Conservation (phyloP, 1,284 basidiomycete species). For the Trichosporon asahii region DNA sequence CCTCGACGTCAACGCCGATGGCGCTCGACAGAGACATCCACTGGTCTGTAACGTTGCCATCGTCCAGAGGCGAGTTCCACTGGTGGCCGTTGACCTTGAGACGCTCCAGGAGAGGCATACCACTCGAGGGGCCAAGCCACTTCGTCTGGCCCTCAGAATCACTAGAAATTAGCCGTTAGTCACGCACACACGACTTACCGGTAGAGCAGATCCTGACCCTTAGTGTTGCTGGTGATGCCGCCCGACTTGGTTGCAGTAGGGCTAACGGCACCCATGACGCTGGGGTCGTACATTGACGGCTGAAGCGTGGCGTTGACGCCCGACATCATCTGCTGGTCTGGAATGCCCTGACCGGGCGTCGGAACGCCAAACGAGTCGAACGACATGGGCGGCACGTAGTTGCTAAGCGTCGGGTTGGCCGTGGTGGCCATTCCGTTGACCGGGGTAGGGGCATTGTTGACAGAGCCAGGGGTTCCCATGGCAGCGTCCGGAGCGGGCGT, state of each 20-base stretch:
- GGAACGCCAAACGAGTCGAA: slow-evolving; percentile 24
- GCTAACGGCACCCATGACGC: slow-evolving; percentile 11
- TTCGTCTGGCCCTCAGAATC: slow-evolving; percentile 37
- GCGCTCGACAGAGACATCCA: slow-evolving; percentile 39
- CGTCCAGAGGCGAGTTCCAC: slow-evolving; percentile 20
- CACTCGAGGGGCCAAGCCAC: slow-evolving; percentile 40
- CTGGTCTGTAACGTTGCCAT: slow-evolving; percentile 29
- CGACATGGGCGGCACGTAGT: slow-evolving; percentile 22
- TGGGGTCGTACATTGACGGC: slow-evolving; percentile 21
- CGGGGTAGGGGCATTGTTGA: not conserved
- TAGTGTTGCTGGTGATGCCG: slow-evolving; percentile 9
- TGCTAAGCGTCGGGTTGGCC: slow-evolving; percentile 11
- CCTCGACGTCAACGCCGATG: slow-evolving; percentile 31
- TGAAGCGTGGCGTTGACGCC: slow-evolving; percentile 21
- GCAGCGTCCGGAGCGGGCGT: not conserved
- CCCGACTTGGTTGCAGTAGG: slow-evolving; percentile 10
- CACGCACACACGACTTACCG: slow-evolving; percentile 19
- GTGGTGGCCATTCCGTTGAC: slow-evolving; percentile 14
- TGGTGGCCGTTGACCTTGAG: slow-evolving; percentile 28
- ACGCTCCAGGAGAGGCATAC: slow-evolving; percentile 38
- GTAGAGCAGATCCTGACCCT: slow-evolving; percentile 30
- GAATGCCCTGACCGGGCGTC: slow-evolving; percentile 10
- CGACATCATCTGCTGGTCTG: slow-evolving; percentile 14
- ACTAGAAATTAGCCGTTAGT: slow-evolving; percentile 12
- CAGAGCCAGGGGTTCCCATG: slow-evolving; percentile 10